phyloP scores from a whole-genome alignment of 768 basidiomycete species.

The Podaxis sp. region DNA sequence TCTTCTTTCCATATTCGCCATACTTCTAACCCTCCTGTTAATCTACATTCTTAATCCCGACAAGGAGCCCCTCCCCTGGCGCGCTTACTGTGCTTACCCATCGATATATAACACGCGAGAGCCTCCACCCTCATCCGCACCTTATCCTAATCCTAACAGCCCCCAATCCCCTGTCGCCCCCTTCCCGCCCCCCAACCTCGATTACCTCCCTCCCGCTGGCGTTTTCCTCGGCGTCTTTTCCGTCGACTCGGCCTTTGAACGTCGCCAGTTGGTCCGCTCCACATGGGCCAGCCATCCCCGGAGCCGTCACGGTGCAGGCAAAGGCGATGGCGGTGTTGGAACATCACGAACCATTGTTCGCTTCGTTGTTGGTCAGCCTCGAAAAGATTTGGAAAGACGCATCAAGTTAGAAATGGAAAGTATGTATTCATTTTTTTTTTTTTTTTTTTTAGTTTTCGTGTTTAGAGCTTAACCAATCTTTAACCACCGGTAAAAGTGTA shows the following conservation, averaged over 20 bases:
- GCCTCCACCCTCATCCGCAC: conserved; percentile 32
- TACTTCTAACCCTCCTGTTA: conserved; percentile 79
- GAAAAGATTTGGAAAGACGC: conserved; percentile 71
- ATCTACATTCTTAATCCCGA: conserved; percentile 95
- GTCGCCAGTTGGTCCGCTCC: conserved; percentile 81
- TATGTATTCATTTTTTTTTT: conserved; percentile 33
- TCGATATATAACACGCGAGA: conserved; percentile 36
- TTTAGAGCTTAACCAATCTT: conserved; percentile 10
- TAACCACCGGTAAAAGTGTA: conserved; percentile 45
- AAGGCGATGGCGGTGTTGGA: conserved; percentile 64
- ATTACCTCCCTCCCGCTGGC: conserved; percentile 75
- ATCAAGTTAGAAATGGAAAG: conserved; percentile 89
- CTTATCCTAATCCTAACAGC: conserved; percentile 33
- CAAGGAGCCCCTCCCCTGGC: conserved; percentile 92
- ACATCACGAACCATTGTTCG: conserved; percentile 83
- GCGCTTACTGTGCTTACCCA: conserved; percentile 82
- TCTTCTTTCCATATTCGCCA: conserved; percentile 75
- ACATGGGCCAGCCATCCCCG: conserved; percentile 86
- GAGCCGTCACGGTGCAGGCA: conserved; percentile 69
- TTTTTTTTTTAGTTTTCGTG: conserved; percentile 4
- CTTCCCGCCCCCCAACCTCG: conserved; percentile 75
- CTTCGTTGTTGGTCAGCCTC: conserved; percentile 85
- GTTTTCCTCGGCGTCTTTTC: conserved; percentile 89
- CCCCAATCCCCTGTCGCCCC: conserved; percentile 26
- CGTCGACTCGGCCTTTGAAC: conserved; percentile 78